These are phyloP conservation scores for Waltergamsia citrina DNA, from an alignment of 2,329 filamentous ascomycete species.

Conservation along the genomic window DNA sequence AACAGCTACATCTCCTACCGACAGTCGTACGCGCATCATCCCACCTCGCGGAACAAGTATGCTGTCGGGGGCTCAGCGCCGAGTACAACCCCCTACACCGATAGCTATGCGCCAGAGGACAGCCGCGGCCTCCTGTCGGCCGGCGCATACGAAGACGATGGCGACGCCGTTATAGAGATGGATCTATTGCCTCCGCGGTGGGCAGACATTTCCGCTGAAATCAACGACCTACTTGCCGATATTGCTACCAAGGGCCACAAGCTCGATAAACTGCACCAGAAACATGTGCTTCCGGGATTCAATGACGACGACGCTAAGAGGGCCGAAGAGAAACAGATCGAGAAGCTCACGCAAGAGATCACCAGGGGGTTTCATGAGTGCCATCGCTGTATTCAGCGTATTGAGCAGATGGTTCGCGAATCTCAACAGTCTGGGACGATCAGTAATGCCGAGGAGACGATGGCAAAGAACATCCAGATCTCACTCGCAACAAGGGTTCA, in stretches of 20 bases:
- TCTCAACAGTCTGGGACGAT: constrained; percentile 63
- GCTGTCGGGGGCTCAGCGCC: constrained; percentile 31
- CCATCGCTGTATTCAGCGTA: constrained; percentile 76
- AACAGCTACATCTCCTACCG: constrained; percentile 94
- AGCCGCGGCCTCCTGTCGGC: constrained; percentile 75
- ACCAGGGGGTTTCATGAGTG: constrained; percentile 85
- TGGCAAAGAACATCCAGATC: constrained; percentile 94
- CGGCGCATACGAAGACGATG: constrained; percentile 72
- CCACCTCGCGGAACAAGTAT: constrained; percentile 73
- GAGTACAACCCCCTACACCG: constrained; percentile 41
- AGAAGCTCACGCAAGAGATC: constrained; percentile 80
- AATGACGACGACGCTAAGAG: constrained; percentile 88
- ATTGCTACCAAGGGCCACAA: constrained; percentile 76
- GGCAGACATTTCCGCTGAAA: constrained; percentile 92
- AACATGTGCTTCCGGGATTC: constrained; percentile 92
- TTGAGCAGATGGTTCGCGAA: constrained; percentile 81
- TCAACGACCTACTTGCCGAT: constrained; percentile 70
- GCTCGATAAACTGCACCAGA: constrained; percentile 89
- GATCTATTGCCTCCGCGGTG: constrained; percentile 89
- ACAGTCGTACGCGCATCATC: constrained; percentile 95
- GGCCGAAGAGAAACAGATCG: constrained; percentile 82
- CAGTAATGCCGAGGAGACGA: constrained; percentile 78
- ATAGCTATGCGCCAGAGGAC: constrained; percentile 44
- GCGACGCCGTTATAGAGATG: constrained; percentile 97
- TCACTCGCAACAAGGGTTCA: constrained; percentile 82